Conservation (phyloP, 2,329 filamentous ascomycete genomes). For the Fusarium temperatum region DNA sequence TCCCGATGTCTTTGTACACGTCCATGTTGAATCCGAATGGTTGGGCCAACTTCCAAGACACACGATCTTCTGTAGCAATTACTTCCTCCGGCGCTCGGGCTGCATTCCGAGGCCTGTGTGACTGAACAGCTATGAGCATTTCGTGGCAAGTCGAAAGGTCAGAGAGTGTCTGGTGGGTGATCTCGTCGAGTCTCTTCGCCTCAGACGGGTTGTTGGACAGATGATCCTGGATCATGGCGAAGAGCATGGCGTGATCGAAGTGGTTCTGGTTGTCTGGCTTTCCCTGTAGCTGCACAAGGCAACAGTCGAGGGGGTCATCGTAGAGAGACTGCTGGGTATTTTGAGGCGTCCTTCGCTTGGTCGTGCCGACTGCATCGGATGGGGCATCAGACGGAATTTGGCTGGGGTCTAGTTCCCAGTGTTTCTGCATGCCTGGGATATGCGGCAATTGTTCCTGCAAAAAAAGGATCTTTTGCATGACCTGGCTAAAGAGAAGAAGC, state of each 20-base stretch:
- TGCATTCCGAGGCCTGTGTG: neutral
- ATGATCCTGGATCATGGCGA: neutral
- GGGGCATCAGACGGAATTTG: neutral
- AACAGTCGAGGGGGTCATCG: neutral
- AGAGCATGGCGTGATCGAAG: neutral
- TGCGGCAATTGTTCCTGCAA: no score
- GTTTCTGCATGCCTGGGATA: neutral
- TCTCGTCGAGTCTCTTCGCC: neutral
- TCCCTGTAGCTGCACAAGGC: neutral
- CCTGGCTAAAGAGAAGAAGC: neutral
- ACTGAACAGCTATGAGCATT: accelerated
- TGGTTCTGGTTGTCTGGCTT: neutral
- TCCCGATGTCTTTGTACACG: no score
- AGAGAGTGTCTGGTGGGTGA: neutral
- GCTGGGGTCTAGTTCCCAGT: neutral
- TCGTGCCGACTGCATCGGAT: neutral
- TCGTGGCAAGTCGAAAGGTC: neutral
- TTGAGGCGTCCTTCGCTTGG: neutral
- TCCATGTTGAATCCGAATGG: no score
- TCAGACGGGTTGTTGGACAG: accelerated
- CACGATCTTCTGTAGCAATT: neutral
- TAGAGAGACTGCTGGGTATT: accelerated
- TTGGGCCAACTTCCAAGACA: no score
- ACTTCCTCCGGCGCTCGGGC: neutral
- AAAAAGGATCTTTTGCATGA: neutral